Percentiles rank a stretch among this genome's conserved stretches.
Evolutionary conservation across 2,329 filamentous ascomycete genomes (phyloP).

Genomic region (Cladosporium sp.): DNA sequence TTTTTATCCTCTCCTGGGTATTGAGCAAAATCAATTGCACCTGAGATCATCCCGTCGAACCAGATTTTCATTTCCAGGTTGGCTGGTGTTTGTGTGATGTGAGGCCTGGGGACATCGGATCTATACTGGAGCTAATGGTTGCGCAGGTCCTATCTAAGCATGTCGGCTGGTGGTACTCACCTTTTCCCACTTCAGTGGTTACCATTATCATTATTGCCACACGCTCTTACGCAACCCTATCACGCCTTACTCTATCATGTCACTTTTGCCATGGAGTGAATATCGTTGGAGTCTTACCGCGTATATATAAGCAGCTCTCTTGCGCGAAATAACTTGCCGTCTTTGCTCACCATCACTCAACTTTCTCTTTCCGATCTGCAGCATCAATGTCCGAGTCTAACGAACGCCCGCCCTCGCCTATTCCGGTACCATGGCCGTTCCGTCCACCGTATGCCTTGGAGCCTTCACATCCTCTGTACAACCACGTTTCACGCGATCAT

Average conservation of each 20-base stretch:
- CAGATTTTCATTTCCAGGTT: neutral
- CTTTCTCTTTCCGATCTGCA: neutral
- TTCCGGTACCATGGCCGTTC: neutral
- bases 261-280: neutral
- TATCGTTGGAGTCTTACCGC: neutral
- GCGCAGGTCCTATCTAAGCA: neutral
- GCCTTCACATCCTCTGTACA: neutral
- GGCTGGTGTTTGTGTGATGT: neutral
- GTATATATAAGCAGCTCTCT: neutral
- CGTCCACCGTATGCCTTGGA: neutral
- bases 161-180: no score
- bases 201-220: neutral
- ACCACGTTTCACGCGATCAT: neutral
- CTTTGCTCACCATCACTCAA: neutral
- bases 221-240: neutral
- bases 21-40: neutral
- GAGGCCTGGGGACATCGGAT: neutral
- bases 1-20: neutral
- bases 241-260: neutral
- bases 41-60: neutral
- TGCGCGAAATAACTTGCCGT: neutral
- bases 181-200: neutral
- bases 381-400: neutral
- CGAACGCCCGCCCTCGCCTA: neutral
- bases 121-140: neutral